phyloP scores from a whole-genome alignment of 2,329 filamentous ascomycete genomes.

The Achaetomium macrosporum region DNA sequence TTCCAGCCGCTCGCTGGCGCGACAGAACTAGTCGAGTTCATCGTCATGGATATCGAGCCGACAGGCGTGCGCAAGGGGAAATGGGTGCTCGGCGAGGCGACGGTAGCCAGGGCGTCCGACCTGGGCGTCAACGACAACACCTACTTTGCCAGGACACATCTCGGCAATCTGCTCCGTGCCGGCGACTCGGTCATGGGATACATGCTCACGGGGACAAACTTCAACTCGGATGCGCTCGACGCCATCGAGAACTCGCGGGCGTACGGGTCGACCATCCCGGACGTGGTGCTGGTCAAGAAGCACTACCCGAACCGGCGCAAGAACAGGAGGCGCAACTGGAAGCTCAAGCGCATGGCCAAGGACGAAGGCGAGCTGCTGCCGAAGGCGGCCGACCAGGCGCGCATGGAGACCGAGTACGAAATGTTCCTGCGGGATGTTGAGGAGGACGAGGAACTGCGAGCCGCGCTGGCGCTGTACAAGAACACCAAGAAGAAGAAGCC shows the following conservation, averaged over 20 bases:
- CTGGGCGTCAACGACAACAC: slow-evolving; percentile 79
- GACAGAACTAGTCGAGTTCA: slow-evolving; percentile 81
- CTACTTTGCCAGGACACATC: slow-evolving; percentile 85
- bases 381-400: slow-evolving; percentile 80
- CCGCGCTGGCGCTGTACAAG: slow-evolving; percentile 84
- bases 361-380: slow-evolving; percentile 85
- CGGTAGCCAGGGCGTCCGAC: slow-evolving; percentile 80
- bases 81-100: slow-evolving; percentile 79
- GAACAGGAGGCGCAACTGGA: slow-evolving; percentile 80
- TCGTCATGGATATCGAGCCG: slow-evolving; percentile 89
- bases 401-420: slow-evolving; percentile 90
- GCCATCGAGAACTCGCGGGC: slow-evolving; percentile 71
- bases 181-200: slow-evolving; percentile 97
- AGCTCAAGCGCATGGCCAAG: slow-evolving; percentile 84
- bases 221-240: slow-evolving; percentile 84
- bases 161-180: slow-evolving; percentile 76
- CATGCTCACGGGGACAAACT: slow-evolving; percentile 80
- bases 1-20: slow-evolving; percentile 81
- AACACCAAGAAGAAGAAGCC: slow-evolving; percentile 45
- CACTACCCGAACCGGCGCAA: slow-evolving; percentile 79
- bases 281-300: slow-evolving; percentile 96
- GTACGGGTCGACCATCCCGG: slow-evolving; percentile 74
- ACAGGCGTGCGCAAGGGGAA: slow-evolving; percentile 70
- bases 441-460: slow-evolving; percentile 82
- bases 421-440: slow-evolving; percentile 96